These are phyloP conservation scores for Solanum peruvianum DNA, from an alignment of 257 asterid genomes.

Conservation along the genomic window DNA sequence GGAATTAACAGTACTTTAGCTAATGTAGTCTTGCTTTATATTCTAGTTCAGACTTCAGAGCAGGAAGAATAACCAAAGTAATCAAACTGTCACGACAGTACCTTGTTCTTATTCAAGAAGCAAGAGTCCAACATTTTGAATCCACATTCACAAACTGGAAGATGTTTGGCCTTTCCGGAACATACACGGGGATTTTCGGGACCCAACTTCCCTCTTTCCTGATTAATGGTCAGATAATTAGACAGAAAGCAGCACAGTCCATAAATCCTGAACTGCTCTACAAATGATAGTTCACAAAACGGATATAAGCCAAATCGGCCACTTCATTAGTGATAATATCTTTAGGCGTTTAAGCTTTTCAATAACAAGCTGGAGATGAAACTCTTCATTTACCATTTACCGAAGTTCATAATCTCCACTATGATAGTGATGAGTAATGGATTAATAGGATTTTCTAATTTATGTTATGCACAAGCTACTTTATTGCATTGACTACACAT, in stretches of 20 bases:
- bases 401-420: background rate
- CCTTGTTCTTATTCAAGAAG: slow-evolving; percentile 61
- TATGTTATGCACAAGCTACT: background rate
- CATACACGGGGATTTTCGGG: slow-evolving; percentile 17
- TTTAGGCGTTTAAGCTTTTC: background rate
- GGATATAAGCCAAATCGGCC: background rate
- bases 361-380: background rate
- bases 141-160: slow-evolving; percentile 18
- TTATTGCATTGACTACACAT: background rate
- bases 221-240: slow-evolving; percentile 14
- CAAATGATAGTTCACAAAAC: slow-evolving; percentile 7
- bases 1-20: background rate
- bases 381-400: background rate
- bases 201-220: slow-evolving; percentile 46
- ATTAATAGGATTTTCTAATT: background rate
- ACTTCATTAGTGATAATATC: background rate
- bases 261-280: slow-evolving; percentile 26
- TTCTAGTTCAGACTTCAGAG: background rate
- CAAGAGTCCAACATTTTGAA: slow-evolving; percentile 64
- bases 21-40: background rate
- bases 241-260: background rate
- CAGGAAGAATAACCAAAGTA: background rate
- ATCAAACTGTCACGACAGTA: background rate
- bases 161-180: slow-evolving; percentile 19
- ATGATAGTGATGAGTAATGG: background rate